Evolutionary conservation across 2,329 filamentous ascomycete genomes (phyloP).

Genomic region (Paecilomyces sp.): DNA sequence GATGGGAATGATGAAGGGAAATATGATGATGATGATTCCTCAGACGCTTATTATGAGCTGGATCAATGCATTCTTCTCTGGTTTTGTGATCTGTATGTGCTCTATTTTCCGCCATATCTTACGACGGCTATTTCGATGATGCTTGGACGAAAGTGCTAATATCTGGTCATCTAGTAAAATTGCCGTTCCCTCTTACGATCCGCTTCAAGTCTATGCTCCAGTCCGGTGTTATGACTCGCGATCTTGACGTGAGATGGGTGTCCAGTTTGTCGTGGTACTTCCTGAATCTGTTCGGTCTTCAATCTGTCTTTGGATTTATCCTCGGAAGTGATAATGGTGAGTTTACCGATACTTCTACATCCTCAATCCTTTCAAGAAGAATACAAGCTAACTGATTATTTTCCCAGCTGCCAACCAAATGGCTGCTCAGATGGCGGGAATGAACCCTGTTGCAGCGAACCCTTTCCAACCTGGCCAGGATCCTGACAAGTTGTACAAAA

Average conservation of each 20-base stretch:
- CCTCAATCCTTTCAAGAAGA: neutral
- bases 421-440: slow-evolving; percentile 71
- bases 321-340: slow-evolving; percentile 91
- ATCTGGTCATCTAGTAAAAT: slow-evolving; percentile 59
- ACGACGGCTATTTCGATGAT: neutral
- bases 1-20: slow-evolving; percentile 99
- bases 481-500: slow-evolving; percentile 89
- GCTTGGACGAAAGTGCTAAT: slow-evolving; percentile 16
- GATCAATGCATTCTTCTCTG: slow-evolving; percentile 99
- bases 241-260: slow-evolving; percentile 97
- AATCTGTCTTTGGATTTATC: slow-evolving; percentile 95
- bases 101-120: neutral
- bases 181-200: slow-evolving; percentile 94
- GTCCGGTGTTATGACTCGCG: slow-evolving; percentile 88
- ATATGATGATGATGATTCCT: slow-evolving; percentile 99
- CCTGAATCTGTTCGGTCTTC: slow-evolving; percentile 89
- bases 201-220: slow-evolving; percentile 99
- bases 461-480: slow-evolving; percentile 92
- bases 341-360: slow-evolving; percentile 20
- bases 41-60: slow-evolving; percentile 99
- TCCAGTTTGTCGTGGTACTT: slow-evolving; percentile 99
- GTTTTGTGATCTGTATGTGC: slow-evolving; percentile 85
- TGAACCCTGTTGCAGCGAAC: slow-evolving; percentile 59
- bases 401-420: slow-evolving; percentile 79
- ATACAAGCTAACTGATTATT: neutral